Evolutionary conservation across 2,329 filamentous ascomycete genomes (phyloP), one percentile per base, ranked within the genome.

Genomic region (Diaporthe sp.): DNA sequence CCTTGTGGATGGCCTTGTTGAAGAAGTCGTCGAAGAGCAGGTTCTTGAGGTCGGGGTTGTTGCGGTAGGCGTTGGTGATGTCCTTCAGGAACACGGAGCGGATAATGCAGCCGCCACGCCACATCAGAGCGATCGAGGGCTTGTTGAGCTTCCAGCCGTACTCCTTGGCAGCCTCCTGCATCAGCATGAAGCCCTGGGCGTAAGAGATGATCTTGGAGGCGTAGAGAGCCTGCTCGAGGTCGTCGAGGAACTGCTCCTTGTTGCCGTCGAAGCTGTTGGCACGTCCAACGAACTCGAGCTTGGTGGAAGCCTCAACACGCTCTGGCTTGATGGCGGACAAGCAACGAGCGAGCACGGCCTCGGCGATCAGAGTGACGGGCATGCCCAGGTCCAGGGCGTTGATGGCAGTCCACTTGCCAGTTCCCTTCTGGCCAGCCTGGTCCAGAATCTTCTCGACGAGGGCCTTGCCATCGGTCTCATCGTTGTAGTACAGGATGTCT

Each of bases 201-300:
- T 99, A 99, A 27, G 97, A 99, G 87, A 99, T 98, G 84, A 99
- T 99, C 94, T 99, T 99, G 83, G 96, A 98, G 79, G 97, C 97
- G 84, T 99, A 99, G 76, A 99, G 92, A 79, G 96, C 97, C 90
- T 99, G 97, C 91, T 99, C 97, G 70, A 99, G 94, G 86, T 99
- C 96, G 80, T 94, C 94, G 80, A 99, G 92, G 92, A 98, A 97
- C 85, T 95, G 91, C 85, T 94, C 89, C 91, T 94, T 95, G 92
- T 98, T 91, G 80, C 97, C 97, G 81, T 93, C 90, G 86, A 98
- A 98, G 81, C 91, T 92, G 83, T 90, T 93, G 81, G 86, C 89
- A 75, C 95, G 95, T 79, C 96, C 94, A 75, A 90, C 87, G 79
- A 88, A 92, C 80, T 92, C 84, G 66, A 99, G 94, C 84, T 95